phyloP scores from a whole-genome alignment of 192 early-diverging fungal species.

The Rhizophlyctis rosea region DNA sequence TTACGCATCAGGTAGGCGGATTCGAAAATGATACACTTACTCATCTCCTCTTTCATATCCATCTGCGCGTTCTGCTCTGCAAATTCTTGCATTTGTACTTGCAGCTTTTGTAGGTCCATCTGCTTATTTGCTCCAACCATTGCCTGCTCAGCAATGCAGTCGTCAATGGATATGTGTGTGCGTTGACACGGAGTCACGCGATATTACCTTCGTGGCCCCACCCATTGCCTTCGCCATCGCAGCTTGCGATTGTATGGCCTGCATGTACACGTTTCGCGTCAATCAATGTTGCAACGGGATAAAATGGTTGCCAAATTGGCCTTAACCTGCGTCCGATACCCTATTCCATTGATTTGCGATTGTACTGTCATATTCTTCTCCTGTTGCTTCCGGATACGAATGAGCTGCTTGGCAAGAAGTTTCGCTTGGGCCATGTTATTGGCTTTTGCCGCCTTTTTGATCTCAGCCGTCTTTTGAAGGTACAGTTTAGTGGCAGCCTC shows the following conservation, averaged over 20 bases:
- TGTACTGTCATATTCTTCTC: constrained; percentile 22
- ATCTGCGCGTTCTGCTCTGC: constrained; percentile 23
- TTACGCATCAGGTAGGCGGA: not conserved
- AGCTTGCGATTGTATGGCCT: not conserved
- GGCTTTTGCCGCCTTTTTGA: constrained; percentile 28
- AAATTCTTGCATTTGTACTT: constrained; percentile 31
- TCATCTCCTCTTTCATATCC: constrained; percentile 40
- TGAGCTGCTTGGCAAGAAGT: constrained; percentile 24
- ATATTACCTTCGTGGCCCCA: constrained; percentile 34
- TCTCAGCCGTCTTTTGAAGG: constrained; percentile 26
- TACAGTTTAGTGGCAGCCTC: too few species aligned
- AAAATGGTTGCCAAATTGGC: not conserved
- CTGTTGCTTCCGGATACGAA: constrained; percentile 27
- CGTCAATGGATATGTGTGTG: too few species aligned
- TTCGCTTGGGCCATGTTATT: constrained; percentile 26
- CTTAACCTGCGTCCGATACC: not conserved
- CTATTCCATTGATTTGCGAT: constrained; percentile 4
- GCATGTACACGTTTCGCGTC: not conserved
- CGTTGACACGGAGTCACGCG: too few species aligned
- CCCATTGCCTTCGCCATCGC: constrained; percentile 26
- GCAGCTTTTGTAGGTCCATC: constrained; percentile 21
- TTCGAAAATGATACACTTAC: constrained; percentile 6
- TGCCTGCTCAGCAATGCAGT: too few species aligned
- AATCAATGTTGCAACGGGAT: not conserved
- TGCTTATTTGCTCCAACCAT: constrained; percentile 31